A percentile compares a stretch with the other conserved stretches of the same genome.
Evolutionary conservation across 1,284 basidiomycete species (phyloP).

Genomic region (Ustilago curta): DNA sequence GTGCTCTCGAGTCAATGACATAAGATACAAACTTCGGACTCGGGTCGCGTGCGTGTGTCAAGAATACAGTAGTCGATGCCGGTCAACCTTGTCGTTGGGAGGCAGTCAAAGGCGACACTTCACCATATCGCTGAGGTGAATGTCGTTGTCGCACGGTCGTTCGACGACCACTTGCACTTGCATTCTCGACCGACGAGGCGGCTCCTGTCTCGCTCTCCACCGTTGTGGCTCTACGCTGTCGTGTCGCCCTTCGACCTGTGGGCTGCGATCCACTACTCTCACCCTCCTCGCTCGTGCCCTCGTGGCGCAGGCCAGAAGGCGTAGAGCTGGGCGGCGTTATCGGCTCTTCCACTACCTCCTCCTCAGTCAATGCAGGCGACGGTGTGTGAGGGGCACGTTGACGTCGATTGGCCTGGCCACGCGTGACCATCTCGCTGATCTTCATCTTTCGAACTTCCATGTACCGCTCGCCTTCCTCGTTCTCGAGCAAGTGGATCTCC

Average conservation of each 20-base stretch:
- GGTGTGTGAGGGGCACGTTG: not conserved
- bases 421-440: constrained; percentile 8
- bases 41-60: too few species aligned
- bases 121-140: constrained; percentile 25
- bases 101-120: constrained; percentile 3
- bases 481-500: constrained; percentile 66
- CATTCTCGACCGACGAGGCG: constrained; percentile 9
- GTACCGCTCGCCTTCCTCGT: constrained; percentile 30
- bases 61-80: too few species aligned
- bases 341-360: not conserved
- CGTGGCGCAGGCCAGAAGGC: not conserved
- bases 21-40: not conserved
- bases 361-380: not conserved
- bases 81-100: not conserved
- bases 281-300: not conserved
- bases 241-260: not conserved
- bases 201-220: constrained; percentile 9
- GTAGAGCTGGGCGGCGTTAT: constrained; percentile 9
- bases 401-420: not conserved
- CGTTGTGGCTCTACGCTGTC: constrained; percentile 6
- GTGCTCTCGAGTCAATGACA: not conserved
- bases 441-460: constrained; percentile 32
- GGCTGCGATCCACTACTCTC: not conserved
- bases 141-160: constrained; percentile 24
- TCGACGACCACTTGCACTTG: constrained; percentile 10